A percentile compares a stretch with the other conserved stretches of the same genome.
Conservation (phyloP, 169 alveolate genomes). For the Plasmodium yoelii region DNA sequence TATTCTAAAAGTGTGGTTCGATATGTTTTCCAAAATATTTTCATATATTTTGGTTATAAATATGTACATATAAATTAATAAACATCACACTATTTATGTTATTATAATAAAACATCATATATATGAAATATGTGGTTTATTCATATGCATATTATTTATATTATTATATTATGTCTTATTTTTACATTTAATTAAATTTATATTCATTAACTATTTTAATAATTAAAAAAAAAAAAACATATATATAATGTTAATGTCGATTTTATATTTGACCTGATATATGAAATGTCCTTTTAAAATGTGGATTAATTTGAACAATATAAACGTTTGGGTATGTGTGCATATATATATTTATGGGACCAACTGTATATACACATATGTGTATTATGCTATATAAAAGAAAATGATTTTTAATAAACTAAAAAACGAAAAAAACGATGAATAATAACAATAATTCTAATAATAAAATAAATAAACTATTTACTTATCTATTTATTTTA, state of each 20-base stretch:
- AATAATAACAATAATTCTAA: no score
- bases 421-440: not conserved
- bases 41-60: constrained; percentile 1
- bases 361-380: not conserved
- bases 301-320: not conserved
- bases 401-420: not conserved
- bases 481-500: no score
- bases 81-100: not conserved
- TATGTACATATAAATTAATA: constrained; percentile 5
- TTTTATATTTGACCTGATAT: not conserved
- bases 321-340: not conserved
- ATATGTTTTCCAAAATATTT: constrained; percentile 6
- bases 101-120: not conserved
- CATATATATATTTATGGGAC: not conserved
- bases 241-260: not conserved
- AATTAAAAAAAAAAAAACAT: constrained; percentile 2
- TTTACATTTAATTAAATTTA: not conserved
- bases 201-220: constrained; percentile 4
- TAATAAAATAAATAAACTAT: no score
- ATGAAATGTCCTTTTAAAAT: not conserved
- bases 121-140: not conserved
- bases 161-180: not conserved
- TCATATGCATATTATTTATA: not conserved
- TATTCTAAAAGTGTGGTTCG: constrained; percentile 7
- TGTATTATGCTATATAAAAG: not conserved